Evolutionary conservation across 306 rosid species (phyloP), one percentile per base, ranked within the genome.

Genomic region (Heteromeles arbutifolia): DNA sequence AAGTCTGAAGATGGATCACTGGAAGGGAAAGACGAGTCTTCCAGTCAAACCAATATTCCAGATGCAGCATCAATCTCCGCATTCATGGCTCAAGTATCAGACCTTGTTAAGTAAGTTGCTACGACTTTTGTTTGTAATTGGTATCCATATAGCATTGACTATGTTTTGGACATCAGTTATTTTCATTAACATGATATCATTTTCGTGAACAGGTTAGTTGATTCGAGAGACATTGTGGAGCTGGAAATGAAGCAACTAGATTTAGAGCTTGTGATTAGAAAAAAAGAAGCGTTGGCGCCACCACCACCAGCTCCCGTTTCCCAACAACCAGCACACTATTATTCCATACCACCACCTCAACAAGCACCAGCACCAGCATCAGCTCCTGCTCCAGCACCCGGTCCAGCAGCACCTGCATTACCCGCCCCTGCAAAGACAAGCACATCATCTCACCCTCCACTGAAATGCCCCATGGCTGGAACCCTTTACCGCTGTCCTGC

Each of bases 401-500:
- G 85, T 72, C 79, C 82, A 59, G 65, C 83, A 22, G 74, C 80
- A 34, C 83, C 82, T 28, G 88, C 93, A 26, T 70, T 78, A 71
- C 93, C 92, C 45, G 44, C 90, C 26, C 87, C 93, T 69, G 75
- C 78, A 48, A 87, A 90, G 81, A 13, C 88, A 28, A 85, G 86
- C 73, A 56, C 85, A 25, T 85, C 93, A 31, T 88, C 97, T 84
- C 93, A 87, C 79, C 95, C 97, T 4, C 80, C 88, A 1, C 61
- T 94, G 70, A 92, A 88, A 82, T 85, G 85, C 87, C 98, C 98
- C 72, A 94, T 94, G 97, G 95, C 98, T n/a, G 98, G 98, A 78
- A 94, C 96, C 83, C 86, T 92, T 65, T 94, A 94, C 70, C 87
- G 92, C 22, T 11, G 86, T 81, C 84, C 97, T 29, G 97, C 13